Base-by-base conservation (phyloP, 768 basidiomycete species). In the Pleurotus tuoliensis region DNA sequence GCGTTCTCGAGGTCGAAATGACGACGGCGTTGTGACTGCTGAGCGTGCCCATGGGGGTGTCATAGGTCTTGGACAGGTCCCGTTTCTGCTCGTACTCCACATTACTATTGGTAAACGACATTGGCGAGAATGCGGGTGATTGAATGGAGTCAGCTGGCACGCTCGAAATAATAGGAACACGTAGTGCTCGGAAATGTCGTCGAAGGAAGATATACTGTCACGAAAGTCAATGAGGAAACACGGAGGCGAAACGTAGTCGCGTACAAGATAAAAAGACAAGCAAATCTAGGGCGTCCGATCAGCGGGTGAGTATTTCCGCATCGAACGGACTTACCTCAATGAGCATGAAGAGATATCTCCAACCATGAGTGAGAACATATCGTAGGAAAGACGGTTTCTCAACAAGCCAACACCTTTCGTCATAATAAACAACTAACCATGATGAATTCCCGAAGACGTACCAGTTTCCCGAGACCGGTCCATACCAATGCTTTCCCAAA, bases 301-400 rank as follows among this genome's bases (percentile, higher is more conserved):
- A 34, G 30, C 30, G 8, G 30, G 30, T 9, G 0, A 34, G 30
- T 9, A 34, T 34, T 34, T 34, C 30, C 30, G 3, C 30, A 9
- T 34, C 8, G 30, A 34, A 34, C 24, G 13, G 66, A 66, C 68
- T 76, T 9, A 66, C 61, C 56, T 60, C 59, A 25, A 60, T 41
- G n/a, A 54, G n/a, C 39, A 60, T 57, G 34, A 60, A 60, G 20
- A 60, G 46, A 20, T 45, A 54, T 30, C 59, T 56, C 59, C 59
- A 60, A 2, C 44, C 56, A 30, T 60, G 59, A 15, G 59, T 60
- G 12, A 60, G 27, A 6, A 57, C 59, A 25, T 60, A 60, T 20
- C 59, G 56, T 24, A 57, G 34, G 27, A 57, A 60, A 18, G 37
- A 18, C 47, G 59, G 59, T 5, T 60, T 54, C 4, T 37, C 44